Evolutionary conservation across 75 land plant species (phyloP), one percentile per base, ranked within the genome.

Genomic region (Chamaecyparis obtusa): DNA sequence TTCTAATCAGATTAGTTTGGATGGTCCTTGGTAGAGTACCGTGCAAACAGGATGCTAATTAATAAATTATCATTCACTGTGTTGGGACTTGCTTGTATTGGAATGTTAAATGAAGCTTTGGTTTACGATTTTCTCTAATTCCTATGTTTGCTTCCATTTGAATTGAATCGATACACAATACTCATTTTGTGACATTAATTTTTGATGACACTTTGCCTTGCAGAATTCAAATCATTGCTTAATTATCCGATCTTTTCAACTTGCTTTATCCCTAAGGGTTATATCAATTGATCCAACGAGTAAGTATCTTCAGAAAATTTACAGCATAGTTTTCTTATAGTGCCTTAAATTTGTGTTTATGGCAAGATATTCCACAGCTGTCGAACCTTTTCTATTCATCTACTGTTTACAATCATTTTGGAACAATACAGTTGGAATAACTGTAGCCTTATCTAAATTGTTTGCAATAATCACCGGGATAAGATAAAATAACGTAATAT

Each of bases 201-300:
- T 72, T 72, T 72, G 36, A 72, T 33, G 33, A 32, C 32, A 13
- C 33, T 33, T 21, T 33, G 76, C 8, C 13, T 10, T 72, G 76
- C 76, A 72, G 76, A 72, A 72, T 72, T 32, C 76, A 72, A 72
- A 72, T 78, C 87, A 90, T 79, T 87, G 79, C 79, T 90, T 88
- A 21, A 72, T 89, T 6, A 69, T 93, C 72, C 96, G 94, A 57
- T 91, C 92, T 79, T 93, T 97, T 89, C 98, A 97, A 90, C 92
- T 97, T 80, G 94, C 94, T 33, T 77, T 97, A 56, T 96, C 97
- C 43, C 92, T 98, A 32, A 89, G 93, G 84, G 94, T 83, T 89
- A 72, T 92, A 37, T 89, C 95, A 5, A 86, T 96, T 72, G 92
- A 93, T 82, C 75, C 90, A 9, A 79, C 60, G 88, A 93, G 99